A percentile compares a stretch with the other conserved stretches of the same genome.
These are phyloP conservation scores for Kluyveromyces dobzhanskii DNA, from an alignment of 805 yeast species.

Conservation along the genomic window DNA sequence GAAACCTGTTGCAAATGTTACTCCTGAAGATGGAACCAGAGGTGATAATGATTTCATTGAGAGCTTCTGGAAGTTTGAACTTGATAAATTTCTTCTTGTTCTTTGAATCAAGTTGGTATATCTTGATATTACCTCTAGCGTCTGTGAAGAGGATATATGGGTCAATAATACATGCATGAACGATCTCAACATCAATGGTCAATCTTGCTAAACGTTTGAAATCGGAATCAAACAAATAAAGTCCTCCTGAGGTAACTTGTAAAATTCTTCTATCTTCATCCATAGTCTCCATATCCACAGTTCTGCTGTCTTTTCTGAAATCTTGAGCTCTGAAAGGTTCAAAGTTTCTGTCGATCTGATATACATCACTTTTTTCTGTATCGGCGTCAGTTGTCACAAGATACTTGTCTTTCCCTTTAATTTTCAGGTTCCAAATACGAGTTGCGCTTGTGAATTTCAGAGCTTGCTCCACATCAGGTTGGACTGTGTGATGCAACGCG, in stretches of 20 bases:
- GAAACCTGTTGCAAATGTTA: slow-evolving; percentile 36
- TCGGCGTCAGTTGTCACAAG: slow-evolving; percentile 64
- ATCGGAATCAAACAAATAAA: slow-evolving; percentile 53
- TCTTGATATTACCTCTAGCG: slow-evolving; percentile 61
- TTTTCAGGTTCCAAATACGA: slow-evolving; percentile 62
- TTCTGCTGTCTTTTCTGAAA: slow-evolving; percentile 53
- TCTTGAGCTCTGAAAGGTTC: slow-evolving; percentile 52
- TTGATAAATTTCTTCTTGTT: slow-evolving; percentile 30
- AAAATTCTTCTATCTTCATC: slow-evolving; percentile 49
- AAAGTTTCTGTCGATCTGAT: slow-evolving; percentile 53
- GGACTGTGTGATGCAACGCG: slow-evolving; percentile 57
- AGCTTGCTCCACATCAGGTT: slow-evolving; percentile 60
- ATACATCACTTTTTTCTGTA: slow-evolving; percentile 58
- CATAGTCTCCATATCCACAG: slow-evolving; percentile 59
- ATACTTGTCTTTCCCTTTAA: slow-evolving; percentile 41
- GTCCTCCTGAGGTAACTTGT: slow-evolving; percentile 63
- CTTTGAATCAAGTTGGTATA: slow-evolving; percentile 37
- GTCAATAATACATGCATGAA: slow-evolving; percentile 54
- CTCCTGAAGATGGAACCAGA: slow-evolving; percentile 57
- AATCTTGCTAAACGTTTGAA: slow-evolving; percentile 47
- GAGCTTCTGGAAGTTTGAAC: slow-evolving; percentile 29
- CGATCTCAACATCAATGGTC: slow-evolving; percentile 51
- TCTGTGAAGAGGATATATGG: slow-evolving; percentile 56
- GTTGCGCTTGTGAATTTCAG: slow-evolving; percentile 64
- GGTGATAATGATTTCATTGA: slow-evolving; percentile 48